Evolutionary conservation across 2,329 filamentous ascomycete genomes (phyloP).

Genomic region (Apiospora hydei): DNA sequence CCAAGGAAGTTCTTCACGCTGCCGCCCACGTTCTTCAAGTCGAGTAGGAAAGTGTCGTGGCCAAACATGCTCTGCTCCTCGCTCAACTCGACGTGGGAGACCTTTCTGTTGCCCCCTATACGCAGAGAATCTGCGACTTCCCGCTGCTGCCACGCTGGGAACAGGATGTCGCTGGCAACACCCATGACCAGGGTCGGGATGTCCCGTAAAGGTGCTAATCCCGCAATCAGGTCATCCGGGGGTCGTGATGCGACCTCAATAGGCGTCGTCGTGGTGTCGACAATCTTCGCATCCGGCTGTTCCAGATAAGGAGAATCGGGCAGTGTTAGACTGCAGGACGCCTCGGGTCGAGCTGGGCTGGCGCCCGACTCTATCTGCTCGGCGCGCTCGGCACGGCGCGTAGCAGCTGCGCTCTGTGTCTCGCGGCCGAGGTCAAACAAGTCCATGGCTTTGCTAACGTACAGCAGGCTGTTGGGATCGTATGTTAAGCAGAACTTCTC

Average conservation of each 20-base stretch:
- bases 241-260: slow-evolving; percentile 56
- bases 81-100: slow-evolving; percentile 89
- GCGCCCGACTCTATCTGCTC: slow-evolving; percentile 61
- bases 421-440: slow-evolving; percentile 87
- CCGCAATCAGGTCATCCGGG: slow-evolving; percentile 80
- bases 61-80: slow-evolving; percentile 95
- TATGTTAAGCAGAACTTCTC: slow-evolving; percentile 99
- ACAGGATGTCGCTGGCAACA: slow-evolving; percentile 93
- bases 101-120: slow-evolving; percentile 77
- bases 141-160: slow-evolving; percentile 97
- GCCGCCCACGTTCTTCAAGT: slow-evolving; percentile 90
- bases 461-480: slow-evolving; percentile 92
- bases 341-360: slow-evolving; percentile 45
- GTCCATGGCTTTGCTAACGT: slow-evolving; percentile 99
- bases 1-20: slow-evolving; percentile 80
- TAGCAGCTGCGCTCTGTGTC: slow-evolving; percentile 69
- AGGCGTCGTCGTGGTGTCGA: slow-evolving; percentile 38
- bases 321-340: slow-evolving; percentile 79
- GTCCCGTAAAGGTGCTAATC: slow-evolving; percentile 74
- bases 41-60: slow-evolving; percentile 94
- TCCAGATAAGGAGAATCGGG: slow-evolving; percentile 88
- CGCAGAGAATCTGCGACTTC: slow-evolving; percentile 88
- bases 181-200: slow-evolving; percentile 90
- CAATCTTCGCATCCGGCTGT: slow-evolving; percentile 61
- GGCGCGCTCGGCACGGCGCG: slow-evolving; percentile 68